Conservation (phyloP, 179 eudicot species). For the Beta macrorhiza region DNA sequence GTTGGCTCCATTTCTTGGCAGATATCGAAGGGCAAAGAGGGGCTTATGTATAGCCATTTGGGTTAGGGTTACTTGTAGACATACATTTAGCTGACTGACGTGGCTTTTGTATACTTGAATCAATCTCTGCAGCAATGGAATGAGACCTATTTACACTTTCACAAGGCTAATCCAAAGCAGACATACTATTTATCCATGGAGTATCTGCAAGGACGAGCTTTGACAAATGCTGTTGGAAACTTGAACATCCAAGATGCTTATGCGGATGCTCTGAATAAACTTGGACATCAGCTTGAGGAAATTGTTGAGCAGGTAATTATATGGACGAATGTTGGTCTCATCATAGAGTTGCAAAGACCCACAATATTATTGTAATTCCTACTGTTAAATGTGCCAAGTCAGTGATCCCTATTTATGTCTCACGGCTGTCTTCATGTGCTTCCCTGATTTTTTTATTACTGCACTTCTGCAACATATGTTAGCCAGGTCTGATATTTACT, state of each 20-base stretch:
- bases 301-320: conserved; percentile 68
- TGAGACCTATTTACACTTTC: conserved; percentile 82
- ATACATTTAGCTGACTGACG: conserved; percentile 11
- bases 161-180: conserved; percentile 87
- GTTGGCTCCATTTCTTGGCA: neutral
- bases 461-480: neutral
- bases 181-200: conserved; percentile 98
- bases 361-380: neutral
- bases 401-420: neutral
- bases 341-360: neutral
- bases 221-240: conserved; percentile 95
- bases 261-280: conserved; percentile 75
- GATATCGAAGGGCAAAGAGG: neutral
- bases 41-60: neutral
- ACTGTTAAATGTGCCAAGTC: neutral
- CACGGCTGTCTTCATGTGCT: neutral
- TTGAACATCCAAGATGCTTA: conserved; percentile 77
- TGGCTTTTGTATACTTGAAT: conserved; percentile 13
- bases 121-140: conserved; percentile 85
- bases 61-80: neutral
- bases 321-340: neutral
- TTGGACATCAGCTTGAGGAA: conserved; percentile 93
- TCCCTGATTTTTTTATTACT: neutral
- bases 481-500: neutral
- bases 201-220: conserved; percentile 93